Evolutionary conservation across 2,329 filamentous ascomycete species (phyloP).

Genomic region (Colletotrichum spaethianum): DNA sequence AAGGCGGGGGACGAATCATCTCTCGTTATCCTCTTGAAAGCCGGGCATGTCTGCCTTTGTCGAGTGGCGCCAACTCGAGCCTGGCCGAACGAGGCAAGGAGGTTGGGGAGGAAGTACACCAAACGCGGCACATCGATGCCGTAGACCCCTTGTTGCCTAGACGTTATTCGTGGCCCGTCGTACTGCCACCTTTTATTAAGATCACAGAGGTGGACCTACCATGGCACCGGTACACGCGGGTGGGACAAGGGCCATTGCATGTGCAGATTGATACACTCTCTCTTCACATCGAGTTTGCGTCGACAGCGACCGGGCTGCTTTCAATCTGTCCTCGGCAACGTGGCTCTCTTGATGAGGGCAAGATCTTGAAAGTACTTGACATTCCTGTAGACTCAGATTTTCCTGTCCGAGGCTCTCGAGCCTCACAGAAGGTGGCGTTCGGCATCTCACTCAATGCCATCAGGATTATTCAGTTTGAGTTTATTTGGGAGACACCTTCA

Average conservation of each 20-base stretch:
- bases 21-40: slow-evolving; percentile 13
- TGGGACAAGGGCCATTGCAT: slow-evolving; percentile 14
- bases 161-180: neutral
- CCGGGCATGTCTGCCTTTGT: slow-evolving; percentile 16
- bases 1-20: neutral
- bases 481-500: slow-evolving; percentile 8
- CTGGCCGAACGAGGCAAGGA: neutral
- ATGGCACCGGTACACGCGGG: slow-evolving; percentile 1
- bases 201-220: slow-evolving; percentile 6
- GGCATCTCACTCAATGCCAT: neutral
- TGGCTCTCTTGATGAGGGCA: neutral
- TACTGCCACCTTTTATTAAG: neutral
- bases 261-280: slow-evolving; percentile 14
- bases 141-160: neutral
- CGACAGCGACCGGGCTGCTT: slow-evolving; percentile 4
- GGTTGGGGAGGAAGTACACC: neutral
- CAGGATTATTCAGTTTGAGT: slow-evolving; percentile 4
- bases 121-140: neutral
- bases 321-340: neutral
- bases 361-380: slow-evolving; percentile 2
- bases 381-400: slow-evolving; percentile 4
- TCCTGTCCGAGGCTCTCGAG: neutral
- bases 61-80: slow-evolving; percentile 7
- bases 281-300: slow-evolving; percentile 6
- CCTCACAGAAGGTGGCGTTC: neutral